Conservation (phyloP, 805 yeast genomes). For the Spathaspora passalidarum region DNA sequence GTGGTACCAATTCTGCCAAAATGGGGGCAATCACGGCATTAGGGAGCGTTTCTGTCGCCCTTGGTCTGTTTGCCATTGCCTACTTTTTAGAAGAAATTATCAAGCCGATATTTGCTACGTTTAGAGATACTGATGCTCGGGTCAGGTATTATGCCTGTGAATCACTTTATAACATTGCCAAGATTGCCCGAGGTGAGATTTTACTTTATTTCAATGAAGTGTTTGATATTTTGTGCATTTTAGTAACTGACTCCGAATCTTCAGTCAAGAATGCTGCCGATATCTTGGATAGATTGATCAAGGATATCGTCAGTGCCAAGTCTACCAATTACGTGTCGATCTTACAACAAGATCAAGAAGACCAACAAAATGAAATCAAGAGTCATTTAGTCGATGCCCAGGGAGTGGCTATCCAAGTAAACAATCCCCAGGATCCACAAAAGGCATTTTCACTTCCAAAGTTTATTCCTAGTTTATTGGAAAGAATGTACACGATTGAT, state of each 20-base stretch:
- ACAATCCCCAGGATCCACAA: constrained; percentile 55
- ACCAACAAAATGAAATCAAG: constrained; percentile 31
- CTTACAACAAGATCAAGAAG: constrained; percentile 45
- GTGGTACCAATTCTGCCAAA: constrained; percentile 67
- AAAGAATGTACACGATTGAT: constrained; percentile 86
- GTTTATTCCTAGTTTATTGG: constrained; percentile 88
- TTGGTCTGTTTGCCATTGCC: constrained; percentile 83
- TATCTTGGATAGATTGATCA: constrained; percentile 80
- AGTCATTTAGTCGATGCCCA: constrained; percentile 49
- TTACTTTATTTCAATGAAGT: constrained; percentile 88
- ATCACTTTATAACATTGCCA: constrained; percentile 90
- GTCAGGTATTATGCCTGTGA: constrained; percentile 97
- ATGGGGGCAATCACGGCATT: constrained; percentile 95
- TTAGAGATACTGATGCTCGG: constrained; percentile 95
- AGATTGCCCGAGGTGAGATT: constrained; percentile 94
- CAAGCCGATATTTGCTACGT: constrained; percentile 91
- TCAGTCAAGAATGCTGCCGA: constrained; percentile 96
- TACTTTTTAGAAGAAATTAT: constrained; percentile 78
- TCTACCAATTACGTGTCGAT: constrained; percentile 84
- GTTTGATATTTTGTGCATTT: constrained; percentile 85
- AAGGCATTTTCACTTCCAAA: constrained; percentile 79
- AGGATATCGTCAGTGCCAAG: constrained; percentile 93
- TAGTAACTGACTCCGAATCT: constrained; percentile 86
- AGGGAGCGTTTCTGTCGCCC: constrained; percentile 93
- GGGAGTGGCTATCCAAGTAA: constrained; percentile 59